Conservation (phyloP, 163 green algal genomes). For the Chlorella variabilis region DNA sequence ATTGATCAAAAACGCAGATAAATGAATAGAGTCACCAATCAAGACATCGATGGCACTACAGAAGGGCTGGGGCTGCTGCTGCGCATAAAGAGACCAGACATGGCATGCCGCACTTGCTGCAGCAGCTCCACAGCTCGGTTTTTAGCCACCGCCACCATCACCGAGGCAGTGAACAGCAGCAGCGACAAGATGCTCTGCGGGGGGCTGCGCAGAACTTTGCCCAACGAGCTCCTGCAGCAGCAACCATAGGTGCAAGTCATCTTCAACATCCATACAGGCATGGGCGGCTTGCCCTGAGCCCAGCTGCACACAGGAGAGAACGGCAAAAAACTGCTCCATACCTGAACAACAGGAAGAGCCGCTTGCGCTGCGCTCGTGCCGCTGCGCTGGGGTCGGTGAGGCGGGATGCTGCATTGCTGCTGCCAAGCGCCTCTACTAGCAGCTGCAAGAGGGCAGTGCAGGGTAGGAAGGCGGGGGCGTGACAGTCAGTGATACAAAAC, state of each 20-base stretch:
- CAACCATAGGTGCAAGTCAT: too few relatives aligned
- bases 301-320: too few relatives aligned
- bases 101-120: not conserved
- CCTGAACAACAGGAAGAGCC: conserved; percentile 43
- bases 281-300: too few relatives aligned
- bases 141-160: not conserved
- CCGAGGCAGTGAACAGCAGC: conserved; percentile 33
- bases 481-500: too few relatives aligned
- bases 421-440: conserved; percentile 30
- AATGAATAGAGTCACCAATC: too few relatives aligned
- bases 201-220: conserved; percentile 37
- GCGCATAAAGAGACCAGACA: not conserved
- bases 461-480: not conserved
- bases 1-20: too few relatives aligned
- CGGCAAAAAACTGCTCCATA: too few relatives aligned
- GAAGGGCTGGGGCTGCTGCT: not conserved
- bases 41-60: too few relatives aligned
- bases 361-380: conserved; percentile 42
- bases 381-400: conserved; percentile 21
- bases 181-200: conserved; percentile 31
- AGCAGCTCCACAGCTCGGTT: not conserved
- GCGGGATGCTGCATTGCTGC: not conserved
- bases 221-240: conserved; percentile 18
- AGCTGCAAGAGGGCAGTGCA: not conserved
- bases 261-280: too few relatives aligned